Evolutionary conservation across 495 filamentous ascomycete species (phyloP), one percentile per base, ranked within the genome.

Genomic region (Xylaria telfairii): DNA sequence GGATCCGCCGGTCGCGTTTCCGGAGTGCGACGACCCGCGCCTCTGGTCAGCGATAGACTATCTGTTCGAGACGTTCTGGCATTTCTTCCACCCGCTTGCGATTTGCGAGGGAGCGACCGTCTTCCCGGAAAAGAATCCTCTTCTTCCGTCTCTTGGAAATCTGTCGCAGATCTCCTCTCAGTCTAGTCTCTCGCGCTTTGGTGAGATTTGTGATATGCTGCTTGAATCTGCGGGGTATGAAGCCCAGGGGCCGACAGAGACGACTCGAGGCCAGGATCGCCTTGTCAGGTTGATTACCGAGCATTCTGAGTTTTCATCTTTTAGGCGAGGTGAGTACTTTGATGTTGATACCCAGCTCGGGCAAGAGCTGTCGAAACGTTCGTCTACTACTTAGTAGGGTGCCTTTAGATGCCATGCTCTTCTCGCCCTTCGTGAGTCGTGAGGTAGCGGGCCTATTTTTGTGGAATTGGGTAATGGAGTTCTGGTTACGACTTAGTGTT

Each of bases 271-370:
- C 46, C 39, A 39, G 24, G 30, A 39, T 10, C 63, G 46, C 15
- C 49, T 67, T 15, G 0, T 39, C 7, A 24, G 32, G n/a, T 37
- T 65, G 44, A 67, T 67, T 19, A 1, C 21, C 0, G 44, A 17
- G 7, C 65, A 67, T 57, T 19, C 49, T 24, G 49, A 67, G 13
- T 57, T 67, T 21, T 30, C 32, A 15, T 42, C 65, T n/a, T 67
- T 67, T 44, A 44, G 39, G 49, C n/a, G 44, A n/a, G 65, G 65
- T 46, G 49, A 67, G 32, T 67, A 56, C 19, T 56, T 56, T 13
- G 65, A 67, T 24, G 65, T 57, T n/a, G 65, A 67, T 42, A 26
- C 49, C 39, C 21, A 34, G 62, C 41, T 63, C n/a, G 21, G 46
- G 32, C 13, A 59, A 21, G 56, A 37, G 24, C 6, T 46, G 4